Evolutionary conservation across 768 basidiomycete genomes (phyloP), one percentile per base, ranked within the genome.

Genomic region (Crepidotus variabilis): DNA sequence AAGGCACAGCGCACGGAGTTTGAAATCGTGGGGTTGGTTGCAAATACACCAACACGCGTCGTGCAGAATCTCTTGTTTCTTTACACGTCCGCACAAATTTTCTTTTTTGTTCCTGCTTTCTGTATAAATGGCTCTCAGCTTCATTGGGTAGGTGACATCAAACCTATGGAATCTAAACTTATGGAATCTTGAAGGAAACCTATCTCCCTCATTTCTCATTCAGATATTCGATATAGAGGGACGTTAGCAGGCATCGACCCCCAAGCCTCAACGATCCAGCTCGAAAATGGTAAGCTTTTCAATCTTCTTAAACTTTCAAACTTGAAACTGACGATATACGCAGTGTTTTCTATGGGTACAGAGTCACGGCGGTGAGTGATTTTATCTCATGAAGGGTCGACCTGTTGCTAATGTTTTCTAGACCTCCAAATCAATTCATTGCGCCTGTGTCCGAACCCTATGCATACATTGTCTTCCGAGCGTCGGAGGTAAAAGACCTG

Each of bases 381-480:
- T 56, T 51, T 50, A 1, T 28, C n/a, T n/a, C 45, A 20, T 45
- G 20, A 52, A 35, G 34, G 51, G 22, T 6, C 14, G n/a, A 43
- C 35, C 10, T 43, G 39, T 50, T 35, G 56, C 55, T 52, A 49
- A 45, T 52, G 52, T 51, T 34, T 18, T 59, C 47, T 23, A 90
- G 88, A 61, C 86, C 88, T 9, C 82, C 85, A 39, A 71, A 80
- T 33, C 87, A 93, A 69, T 94, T 85, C 71, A 91, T 92, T 56
- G 88, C 92, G 3, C 90, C 92, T 0, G 86, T 87, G 46, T 84
- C 85, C 67, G 88, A 88, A 57, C 90, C 90, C 0, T 94, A 93
- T 68, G 82, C 88, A 60, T 93, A 91, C 71, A 93, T 94, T 71
- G 90, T 94, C 60, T 94, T 94, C 73, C 89, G 90, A 52, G 91